phyloP scores from a whole-genome alignment of 108 stramenopile species.

The Mayamaea pseudoterrestris region DNA sequence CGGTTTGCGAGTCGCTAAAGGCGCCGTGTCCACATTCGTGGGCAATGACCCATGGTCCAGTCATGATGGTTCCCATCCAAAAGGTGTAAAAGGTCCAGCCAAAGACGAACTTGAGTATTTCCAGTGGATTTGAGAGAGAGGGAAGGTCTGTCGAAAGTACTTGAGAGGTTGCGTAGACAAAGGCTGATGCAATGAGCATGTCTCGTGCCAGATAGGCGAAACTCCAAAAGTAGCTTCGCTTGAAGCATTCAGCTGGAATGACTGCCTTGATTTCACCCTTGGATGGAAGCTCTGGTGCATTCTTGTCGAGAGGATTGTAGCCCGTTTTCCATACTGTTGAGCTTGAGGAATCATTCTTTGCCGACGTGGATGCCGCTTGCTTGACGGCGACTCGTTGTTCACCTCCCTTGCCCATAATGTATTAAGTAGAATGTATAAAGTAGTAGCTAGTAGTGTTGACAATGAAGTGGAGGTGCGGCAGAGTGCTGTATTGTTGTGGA shows the following conservation, averaged over 20 bases:
- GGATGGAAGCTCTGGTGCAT: conserved; percentile 76
- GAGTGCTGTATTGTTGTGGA: no score
- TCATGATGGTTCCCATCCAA: conserved; percentile 92
- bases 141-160: conserved; percentile 75
- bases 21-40: conserved; percentile 99
- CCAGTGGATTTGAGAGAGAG: conserved; percentile 10
- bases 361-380: background rate
- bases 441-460: no score
- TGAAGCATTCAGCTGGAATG: conserved; percentile 89
- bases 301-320: conserved; percentile 76
- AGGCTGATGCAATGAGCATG: conserved; percentile 59
- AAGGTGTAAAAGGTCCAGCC: conserved; percentile 95
- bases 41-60: conserved; percentile 97
- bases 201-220: conserved; percentile 79
- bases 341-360: background rate
- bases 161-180: conserved; percentile 58
- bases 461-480: no score
- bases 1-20: conserved; percentile 80
- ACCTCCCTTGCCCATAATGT: conserved; percentile 6
- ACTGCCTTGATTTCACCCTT: conserved; percentile 83
- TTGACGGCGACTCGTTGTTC: background rate
- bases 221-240: conserved; percentile 76
- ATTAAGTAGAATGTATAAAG: no score
- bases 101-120: conserved; percentile 44
- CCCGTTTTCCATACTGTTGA: conserved; percentile 45